A percentile compares a stretch with the other conserved stretches of the same genome.
Evolutionary conservation across 768 basidiomycete species (phyloP).

Genomic region (Trametes cinnabarina): DNA sequence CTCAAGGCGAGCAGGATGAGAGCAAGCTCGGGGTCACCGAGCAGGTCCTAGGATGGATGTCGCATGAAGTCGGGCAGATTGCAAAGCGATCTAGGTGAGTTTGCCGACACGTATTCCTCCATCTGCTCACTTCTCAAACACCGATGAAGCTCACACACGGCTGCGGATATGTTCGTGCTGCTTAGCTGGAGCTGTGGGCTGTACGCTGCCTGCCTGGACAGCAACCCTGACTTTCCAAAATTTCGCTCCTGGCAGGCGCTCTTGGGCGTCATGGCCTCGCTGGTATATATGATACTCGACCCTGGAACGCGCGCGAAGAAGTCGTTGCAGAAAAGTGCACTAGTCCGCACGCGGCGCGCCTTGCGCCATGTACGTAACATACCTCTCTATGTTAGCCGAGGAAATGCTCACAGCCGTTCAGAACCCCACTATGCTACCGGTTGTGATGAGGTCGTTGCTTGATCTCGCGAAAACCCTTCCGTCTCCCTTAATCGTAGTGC

Average conservation of each 20-base stretch:
- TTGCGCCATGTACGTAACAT: constrained; percentile 53
- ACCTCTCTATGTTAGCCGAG: not conserved
- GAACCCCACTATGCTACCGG: constrained; percentile 43
- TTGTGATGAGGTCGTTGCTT: constrained; percentile 54
- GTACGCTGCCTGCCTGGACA: constrained; percentile 50
- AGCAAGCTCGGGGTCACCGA: constrained; percentile 60
- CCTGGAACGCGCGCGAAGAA: constrained; percentile 52
- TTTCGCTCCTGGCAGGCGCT: constrained; percentile 53
- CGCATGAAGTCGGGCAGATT: constrained; percentile 60
- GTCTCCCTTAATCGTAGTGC: constrained; percentile 38
- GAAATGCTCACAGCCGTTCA: constrained; percentile 12
- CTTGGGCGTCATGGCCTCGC: constrained; percentile 52
- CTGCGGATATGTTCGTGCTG: constrained; percentile 64
- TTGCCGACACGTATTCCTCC: not conserved
- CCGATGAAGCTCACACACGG: constrained; percentile 36
- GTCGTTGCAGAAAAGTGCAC: constrained; percentile 57
- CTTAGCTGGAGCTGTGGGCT: constrained; percentile 69
- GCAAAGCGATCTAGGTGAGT: constrained; percentile 60
- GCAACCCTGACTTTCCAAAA: constrained; percentile 44
- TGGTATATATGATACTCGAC: constrained; percentile 59
- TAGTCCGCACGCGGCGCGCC: constrained; percentile 62
- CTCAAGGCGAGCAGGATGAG: constrained; percentile 39
- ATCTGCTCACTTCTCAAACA: not conserved
- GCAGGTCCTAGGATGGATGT: constrained; percentile 74
- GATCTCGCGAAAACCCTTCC: constrained; percentile 48